phyloP scores from a whole-genome alignment of 768 basidiomycete genomes.

The Termitomyces sp. region DNA sequence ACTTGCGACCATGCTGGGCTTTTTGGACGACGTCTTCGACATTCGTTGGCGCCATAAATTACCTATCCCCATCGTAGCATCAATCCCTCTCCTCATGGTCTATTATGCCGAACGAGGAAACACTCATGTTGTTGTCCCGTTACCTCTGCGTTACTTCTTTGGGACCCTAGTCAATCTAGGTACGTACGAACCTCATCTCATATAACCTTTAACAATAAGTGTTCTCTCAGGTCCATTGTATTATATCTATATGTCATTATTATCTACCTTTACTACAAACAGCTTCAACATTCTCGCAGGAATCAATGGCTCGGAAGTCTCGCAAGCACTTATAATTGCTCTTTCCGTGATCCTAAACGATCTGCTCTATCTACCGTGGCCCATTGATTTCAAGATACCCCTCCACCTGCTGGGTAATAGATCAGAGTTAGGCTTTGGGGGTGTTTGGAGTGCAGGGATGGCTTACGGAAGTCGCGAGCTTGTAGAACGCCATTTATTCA shows the following conservation, averaged over 20 bases:
- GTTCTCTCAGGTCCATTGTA: slow-evolving; percentile 73
- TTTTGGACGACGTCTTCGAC: slow-evolving; percentile 96
- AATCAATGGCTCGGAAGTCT: slow-evolving; percentile 93
- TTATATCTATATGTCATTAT: slow-evolving; percentile 92
- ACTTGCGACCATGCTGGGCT: slow-evolving; percentile 90
- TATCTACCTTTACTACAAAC: slow-evolving; percentile 97
- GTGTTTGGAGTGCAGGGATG: slow-evolving; percentile 81
- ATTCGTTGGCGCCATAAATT: slow-evolving; percentile 98
- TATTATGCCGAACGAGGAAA: slow-evolving; percentile 94
- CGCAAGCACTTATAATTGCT: slow-evolving; percentile 90
- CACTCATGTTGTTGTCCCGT: slow-evolving; percentile 89
- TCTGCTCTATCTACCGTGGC: slow-evolving; percentile 90
- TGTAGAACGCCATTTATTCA: slow-evolving; percentile 91
- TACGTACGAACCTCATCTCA: slow-evolving; percentile 26
- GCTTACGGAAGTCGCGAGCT: slow-evolving; percentile 81
- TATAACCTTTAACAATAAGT: slow-evolving; percentile 4
- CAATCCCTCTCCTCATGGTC: slow-evolving; percentile 91
- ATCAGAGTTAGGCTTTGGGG: slow-evolving; percentile 68
- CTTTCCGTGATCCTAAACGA: slow-evolving; percentile 90
- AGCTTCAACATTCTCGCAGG: slow-evolving; percentile 99
- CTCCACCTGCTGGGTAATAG: slow-evolving; percentile 63
- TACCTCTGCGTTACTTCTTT: slow-evolving; percentile 68
- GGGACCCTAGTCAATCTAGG: slow-evolving; percentile 86
- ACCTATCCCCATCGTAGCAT: slow-evolving; percentile 94
- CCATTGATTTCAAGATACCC: slow-evolving; percentile 66